phyloP scores from a whole-genome alignment of 2,329 filamentous ascomycete genomes.

The Fusarium ramigenum region DNA sequence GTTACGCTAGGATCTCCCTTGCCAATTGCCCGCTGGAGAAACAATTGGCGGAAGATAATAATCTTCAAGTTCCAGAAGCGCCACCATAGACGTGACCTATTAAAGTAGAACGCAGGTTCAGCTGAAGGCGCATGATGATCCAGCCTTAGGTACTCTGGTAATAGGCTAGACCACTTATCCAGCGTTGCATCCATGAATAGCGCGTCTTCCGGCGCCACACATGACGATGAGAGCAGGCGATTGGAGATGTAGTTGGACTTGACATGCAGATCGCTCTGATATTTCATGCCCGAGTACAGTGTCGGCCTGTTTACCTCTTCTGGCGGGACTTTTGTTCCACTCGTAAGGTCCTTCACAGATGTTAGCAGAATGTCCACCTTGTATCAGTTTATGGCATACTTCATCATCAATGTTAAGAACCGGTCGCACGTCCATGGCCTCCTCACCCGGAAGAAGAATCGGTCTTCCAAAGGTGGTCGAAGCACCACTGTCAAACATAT shows the following conservation, averaged over 20 bases:
- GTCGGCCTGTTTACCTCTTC: neutral
- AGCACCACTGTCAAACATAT: neutral
- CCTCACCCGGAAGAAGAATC: neutral
- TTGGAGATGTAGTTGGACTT: neutral
- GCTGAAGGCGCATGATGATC: neutral
- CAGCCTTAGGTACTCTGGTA: neutral
- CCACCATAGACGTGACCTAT: neutral
- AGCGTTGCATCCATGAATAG: neutral
- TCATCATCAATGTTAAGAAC: neutral
- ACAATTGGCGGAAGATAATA: neutral
- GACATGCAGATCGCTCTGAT: neutral
- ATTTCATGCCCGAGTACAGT: neutral
- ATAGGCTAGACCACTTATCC: neutral
- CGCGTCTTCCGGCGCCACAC: neutral
- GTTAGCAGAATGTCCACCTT: neutral
- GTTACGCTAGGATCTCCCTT: rapidly evolving
- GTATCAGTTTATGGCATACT: rapidly evolving
- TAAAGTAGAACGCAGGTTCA: neutral
- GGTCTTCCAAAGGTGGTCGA: neutral
- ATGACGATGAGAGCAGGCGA: neutral
- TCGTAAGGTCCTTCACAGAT: neutral
- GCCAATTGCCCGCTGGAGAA: neutral
- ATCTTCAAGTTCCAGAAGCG: neutral
- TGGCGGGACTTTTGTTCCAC: neutral
- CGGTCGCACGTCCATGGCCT: neutral